These are phyloP conservation scores for Coemansia sp. DNA, from an alignment of 192 early-diverging fungal species.

Conservation along the genomic window DNA sequence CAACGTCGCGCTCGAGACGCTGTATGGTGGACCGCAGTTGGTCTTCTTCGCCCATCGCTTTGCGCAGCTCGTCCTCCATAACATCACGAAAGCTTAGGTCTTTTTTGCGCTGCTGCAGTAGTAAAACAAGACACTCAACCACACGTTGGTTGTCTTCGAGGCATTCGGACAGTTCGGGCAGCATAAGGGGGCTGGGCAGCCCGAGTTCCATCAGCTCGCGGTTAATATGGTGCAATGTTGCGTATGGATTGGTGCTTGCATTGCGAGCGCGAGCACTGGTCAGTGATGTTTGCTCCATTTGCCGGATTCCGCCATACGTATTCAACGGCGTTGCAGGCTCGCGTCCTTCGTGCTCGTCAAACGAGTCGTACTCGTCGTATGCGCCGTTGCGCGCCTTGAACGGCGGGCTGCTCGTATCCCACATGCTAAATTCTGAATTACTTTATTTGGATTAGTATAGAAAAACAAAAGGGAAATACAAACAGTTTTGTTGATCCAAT, in stretches of 20 bases:
- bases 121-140: slow-evolving; percentile 36
- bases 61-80: slow-evolving; percentile 44
- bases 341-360: slow-evolving; percentile 15
- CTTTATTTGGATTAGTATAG: too few relatives aligned
- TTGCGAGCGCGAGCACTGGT: slow-evolving; percentile 24
- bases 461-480: too few relatives aligned
- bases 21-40: slow-evolving; percentile 21
- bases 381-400: slow-evolving; percentile 8
- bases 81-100: slow-evolving; percentile 44
- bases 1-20: slow-evolving; percentile 44
- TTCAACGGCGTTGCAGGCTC: slow-evolving; percentile 6
- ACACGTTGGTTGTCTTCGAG: slow-evolving; percentile 50
- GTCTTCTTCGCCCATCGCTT: slow-evolving; percentile 52
- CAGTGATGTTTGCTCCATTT: slow-evolving; percentile 50
- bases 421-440: slow-evolving; percentile 16
- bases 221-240: slow-evolving; percentile 44
- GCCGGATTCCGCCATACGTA: slow-evolving; percentile 45
- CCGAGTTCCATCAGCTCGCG: slow-evolving; percentile 51
- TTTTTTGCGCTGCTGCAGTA: slow-evolving; percentile 29
- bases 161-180: slow-evolving; percentile 39
- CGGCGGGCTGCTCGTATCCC: slow-evolving; percentile 20
- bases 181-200: slow-evolving; percentile 43
- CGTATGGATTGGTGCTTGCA: slow-evolving; percentile 29
- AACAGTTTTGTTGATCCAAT: too few relatives aligned
- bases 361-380: slow-evolving; percentile 32